Conservation (phyloP, 2,329 filamentous ascomycete species). For the Fusarium sacchari region DNA sequence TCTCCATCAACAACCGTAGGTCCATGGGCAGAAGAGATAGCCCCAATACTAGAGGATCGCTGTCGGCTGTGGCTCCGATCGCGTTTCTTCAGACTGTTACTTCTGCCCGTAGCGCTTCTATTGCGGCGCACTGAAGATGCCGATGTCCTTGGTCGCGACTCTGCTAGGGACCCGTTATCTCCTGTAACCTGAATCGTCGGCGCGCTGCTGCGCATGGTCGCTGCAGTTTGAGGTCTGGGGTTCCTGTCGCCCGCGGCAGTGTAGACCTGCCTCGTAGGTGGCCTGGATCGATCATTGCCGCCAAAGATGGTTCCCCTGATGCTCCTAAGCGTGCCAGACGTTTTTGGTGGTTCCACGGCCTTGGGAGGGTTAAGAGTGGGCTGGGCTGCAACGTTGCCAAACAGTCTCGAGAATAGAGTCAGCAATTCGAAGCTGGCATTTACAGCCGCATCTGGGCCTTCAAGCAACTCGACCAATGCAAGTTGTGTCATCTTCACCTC, state of each 20-base stretch:
- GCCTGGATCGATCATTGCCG: conserved; percentile 58
- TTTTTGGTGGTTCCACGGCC: conserved; percentile 70
- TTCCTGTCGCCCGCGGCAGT: conserved; percentile 52
- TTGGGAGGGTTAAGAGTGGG: conserved; percentile 54
- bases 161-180: conserved; percentile 61
- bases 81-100: conserved; percentile 64
- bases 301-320: conserved; percentile 82
- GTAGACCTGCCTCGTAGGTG: conserved; percentile 55
- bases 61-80: conserved; percentile 61
- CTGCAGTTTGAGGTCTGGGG: conserved; percentile 52
- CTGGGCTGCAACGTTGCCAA: conserved; percentile 66
- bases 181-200: conserved; percentile 83
- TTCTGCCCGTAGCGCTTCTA: conserved; percentile 59
- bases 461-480: conserved; percentile 81
- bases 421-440: conserved; percentile 89
- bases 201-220: conserved; percentile 57
- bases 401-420: conserved; percentile 82
- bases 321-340: conserved; percentile 76
- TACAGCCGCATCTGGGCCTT: conserved; percentile 85
- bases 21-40: conserved; percentile 46
- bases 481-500: conserved; percentile 97
- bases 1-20: conserved; percentile 62
- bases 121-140: conserved; percentile 45
- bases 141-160: conserved; percentile 50
- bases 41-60: conserved; percentile 57